Evolutionary conservation across 1,139 yeast genomes (phyloP).

Genomic region (Candida anutae): DNA sequence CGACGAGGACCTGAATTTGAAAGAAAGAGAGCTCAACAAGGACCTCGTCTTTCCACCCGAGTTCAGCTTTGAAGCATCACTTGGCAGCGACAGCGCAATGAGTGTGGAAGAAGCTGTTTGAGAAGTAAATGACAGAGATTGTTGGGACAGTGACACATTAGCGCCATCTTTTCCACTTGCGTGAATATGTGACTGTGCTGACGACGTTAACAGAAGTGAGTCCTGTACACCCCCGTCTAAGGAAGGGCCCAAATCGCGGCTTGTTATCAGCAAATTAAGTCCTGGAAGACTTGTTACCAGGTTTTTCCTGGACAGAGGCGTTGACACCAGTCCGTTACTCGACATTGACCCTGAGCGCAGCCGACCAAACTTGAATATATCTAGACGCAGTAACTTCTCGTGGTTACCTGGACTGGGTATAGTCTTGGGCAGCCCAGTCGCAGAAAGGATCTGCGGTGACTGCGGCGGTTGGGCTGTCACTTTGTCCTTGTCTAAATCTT

Average conservation of each 20-base stretch:
- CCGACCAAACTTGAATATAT: constrained; percentile 21
- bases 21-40: constrained; percentile 44
- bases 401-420: constrained; percentile 3
- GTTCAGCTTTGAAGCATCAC: constrained; percentile 1
- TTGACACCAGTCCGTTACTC: constrained; percentile 2
- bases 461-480: constrained; percentile 1
- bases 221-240: too few species aligned
- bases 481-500: not conserved
- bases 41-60: constrained; percentile 26
- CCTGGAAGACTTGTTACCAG: too few species aligned
- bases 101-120: too few species aligned
- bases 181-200: too few species aligned
- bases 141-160: too few species aligned
- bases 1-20: constrained; percentile 44
- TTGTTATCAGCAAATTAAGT: too few species aligned
- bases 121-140: too few species aligned
- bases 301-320: too few species aligned
- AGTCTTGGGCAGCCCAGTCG: constrained; percentile 6
- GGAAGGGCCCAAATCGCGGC: too few species aligned
- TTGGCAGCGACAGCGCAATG: too few species aligned
- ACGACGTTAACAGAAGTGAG: too few species aligned
- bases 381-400: constrained; percentile 14
- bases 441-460: constrained; percentile 1
- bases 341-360: constrained; percentile 26
- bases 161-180: too few species aligned